Evolutionary conservation across 1,284 basidiomycete genomes (phyloP).

Genomic region (Chalciporus sp.): DNA sequence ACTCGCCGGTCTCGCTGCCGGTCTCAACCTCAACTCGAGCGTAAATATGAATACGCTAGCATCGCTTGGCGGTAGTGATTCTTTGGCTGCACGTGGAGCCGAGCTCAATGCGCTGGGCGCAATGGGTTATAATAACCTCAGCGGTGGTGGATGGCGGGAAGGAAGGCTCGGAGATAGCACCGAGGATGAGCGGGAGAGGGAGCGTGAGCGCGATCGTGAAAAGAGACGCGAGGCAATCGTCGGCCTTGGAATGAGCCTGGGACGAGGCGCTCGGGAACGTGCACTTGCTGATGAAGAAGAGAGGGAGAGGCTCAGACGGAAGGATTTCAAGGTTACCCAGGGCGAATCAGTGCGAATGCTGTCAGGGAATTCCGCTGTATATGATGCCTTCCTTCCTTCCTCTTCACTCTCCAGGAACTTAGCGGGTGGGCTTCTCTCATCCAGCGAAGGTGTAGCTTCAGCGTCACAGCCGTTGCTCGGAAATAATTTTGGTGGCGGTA

Average conservation of each 20-base stretch:
- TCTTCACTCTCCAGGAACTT: constrained; percentile 38
- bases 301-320: constrained; percentile 54
- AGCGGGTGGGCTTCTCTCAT: constrained; percentile 22
- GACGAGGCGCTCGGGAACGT: constrained; percentile 60
- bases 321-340: constrained; percentile 42
- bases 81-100: constrained; percentile 48
- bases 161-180: constrained; percentile 35
- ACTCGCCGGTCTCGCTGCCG: constrained; percentile 32
- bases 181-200: constrained; percentile 40
- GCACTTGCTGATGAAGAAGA: constrained; percentile 66
- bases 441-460: constrained; percentile 20
- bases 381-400: constrained; percentile 77
- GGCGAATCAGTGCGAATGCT: constrained; percentile 39
- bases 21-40: constrained; percentile 32
- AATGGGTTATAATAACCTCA: constrained; percentile 47
- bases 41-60: constrained; percentile 29
- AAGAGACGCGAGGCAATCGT: constrained; percentile 43
- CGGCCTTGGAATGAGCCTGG: constrained; percentile 39
- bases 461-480: constrained; percentile 29
- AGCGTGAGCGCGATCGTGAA: constrained; percentile 41
- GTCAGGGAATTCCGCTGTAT: constrained; percentile 52
- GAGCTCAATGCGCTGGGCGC: constrained; percentile 49
- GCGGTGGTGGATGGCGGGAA: constrained; percentile 37
- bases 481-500: constrained; percentile 26
- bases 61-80: constrained; percentile 25